Conservation (phyloP, 768 basidiomycete species). For the Phanerodontia chrysosporium region DNA sequence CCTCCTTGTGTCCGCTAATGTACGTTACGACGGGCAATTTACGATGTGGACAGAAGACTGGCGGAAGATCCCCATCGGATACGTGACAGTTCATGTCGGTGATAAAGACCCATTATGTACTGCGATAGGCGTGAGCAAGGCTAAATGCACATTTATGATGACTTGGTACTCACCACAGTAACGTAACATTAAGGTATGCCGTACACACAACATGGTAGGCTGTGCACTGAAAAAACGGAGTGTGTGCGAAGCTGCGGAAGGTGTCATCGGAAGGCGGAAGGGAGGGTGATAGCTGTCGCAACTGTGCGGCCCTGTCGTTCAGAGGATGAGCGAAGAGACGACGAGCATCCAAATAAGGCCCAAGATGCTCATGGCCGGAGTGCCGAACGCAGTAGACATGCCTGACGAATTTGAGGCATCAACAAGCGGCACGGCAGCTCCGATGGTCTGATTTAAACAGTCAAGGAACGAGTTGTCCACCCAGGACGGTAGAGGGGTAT, state of each 20-base stretch:
- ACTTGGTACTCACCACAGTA: not conserved
- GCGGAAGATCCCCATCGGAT: not conserved
- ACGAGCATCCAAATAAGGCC: constrained; percentile 10
- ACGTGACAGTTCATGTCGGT: not conserved
- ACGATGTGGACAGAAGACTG: not conserved
- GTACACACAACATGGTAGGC: not conserved
- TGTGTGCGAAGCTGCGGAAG: not conserved
- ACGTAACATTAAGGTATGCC: constrained; percentile 1
- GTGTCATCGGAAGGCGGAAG: not conserved
- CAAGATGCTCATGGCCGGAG: constrained; percentile 4
- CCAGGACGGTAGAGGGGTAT: constrained; percentile 47
- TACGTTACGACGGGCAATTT: not conserved
- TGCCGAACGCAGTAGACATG: not conserved
- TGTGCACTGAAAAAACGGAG: not conserved
- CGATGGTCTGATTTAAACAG: constrained; percentile 65
- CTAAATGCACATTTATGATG: not conserved
- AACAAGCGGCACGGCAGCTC: constrained; percentile 51
- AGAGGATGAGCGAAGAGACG: not conserved
- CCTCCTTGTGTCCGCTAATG: not conserved
- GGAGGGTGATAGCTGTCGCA: not conserved
- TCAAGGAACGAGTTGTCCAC: constrained; percentile 46
- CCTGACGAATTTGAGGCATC: constrained; percentile 25
- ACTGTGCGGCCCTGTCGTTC: not conserved
- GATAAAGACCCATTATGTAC: not conserved
- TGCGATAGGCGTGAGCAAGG: not conserved